Evolutionary conservation across 257 asterid genomes (phyloP).

Genomic region (Knoxia roxburghii): DNA sequence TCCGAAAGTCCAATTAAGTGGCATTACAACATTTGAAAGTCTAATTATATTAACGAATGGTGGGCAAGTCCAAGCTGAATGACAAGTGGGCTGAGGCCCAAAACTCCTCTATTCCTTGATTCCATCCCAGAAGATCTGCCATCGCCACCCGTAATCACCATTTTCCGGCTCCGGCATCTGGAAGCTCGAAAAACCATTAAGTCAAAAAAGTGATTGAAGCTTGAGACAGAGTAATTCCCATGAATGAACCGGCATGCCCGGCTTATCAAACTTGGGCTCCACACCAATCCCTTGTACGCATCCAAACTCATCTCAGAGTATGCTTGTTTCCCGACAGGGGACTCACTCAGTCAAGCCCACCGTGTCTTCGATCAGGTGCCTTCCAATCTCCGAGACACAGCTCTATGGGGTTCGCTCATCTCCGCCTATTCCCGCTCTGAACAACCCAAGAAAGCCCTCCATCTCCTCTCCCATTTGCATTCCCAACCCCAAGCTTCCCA

Average conservation of each 20-base stretch:
- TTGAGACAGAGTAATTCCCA: neutral
- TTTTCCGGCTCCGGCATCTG: neutral
- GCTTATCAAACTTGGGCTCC: conserved; percentile 34
- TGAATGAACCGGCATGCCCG: conserved; percentile 39
- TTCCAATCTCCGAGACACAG: conserved; percentile 25
- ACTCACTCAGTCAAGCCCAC: conserved; percentile 25
- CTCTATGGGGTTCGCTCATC: conserved; percentile 40
- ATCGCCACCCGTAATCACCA: neutral
- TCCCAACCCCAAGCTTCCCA: conserved; percentile 11
- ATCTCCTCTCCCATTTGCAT: conserved; percentile 28
- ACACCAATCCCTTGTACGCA: conserved; percentile 22
- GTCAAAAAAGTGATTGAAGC: neutral
- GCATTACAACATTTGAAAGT: too few relatives aligned
- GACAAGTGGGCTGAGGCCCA: too few relatives aligned
- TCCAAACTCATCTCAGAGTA: conserved; percentile 28
- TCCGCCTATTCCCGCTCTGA: conserved; percentile 32
- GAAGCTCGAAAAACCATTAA: too few relatives aligned
- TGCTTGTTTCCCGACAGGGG: conserved; percentile 1
- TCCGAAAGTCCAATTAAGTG: too few relatives aligned
- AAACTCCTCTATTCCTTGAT: too few relatives aligned
- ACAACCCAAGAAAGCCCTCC: conserved; percentile 26
- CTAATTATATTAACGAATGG: too few relatives aligned
- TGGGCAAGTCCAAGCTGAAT: too few relatives aligned
- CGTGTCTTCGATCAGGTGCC: conserved; percentile 38
- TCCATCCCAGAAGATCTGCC: too few relatives aligned